A percentile compares a stretch with the other conserved stretches of the same genome.
Evolutionary conservation across 208 protist genomes (phyloP).

Genomic region (Acanthamoeba castellanii): DNA sequence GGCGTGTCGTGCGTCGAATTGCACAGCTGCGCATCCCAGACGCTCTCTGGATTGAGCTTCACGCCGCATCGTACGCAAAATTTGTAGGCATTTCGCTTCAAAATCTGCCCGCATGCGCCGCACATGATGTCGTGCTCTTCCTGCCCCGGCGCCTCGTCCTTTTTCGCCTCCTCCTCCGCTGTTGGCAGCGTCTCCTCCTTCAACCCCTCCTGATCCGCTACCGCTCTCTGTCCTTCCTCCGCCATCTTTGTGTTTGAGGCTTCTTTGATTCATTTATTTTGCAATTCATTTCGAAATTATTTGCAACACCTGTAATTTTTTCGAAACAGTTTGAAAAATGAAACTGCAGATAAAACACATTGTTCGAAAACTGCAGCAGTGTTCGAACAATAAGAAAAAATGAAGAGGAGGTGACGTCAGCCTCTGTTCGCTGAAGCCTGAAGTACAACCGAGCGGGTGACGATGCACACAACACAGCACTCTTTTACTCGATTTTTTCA

Average conservation of each 20-base stretch:
- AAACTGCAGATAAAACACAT: no score
- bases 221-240: not conserved
- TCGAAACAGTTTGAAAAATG: no score
- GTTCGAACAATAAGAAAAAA: no score
- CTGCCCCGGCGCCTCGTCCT: not conserved
- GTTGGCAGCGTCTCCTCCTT: not conserved
- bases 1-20: constrained; percentile 39
- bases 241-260: not conserved
- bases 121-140: constrained; percentile 28
- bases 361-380: no score
- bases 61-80: constrained; percentile 49
- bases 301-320: no score
- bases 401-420: no score
- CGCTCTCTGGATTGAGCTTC: constrained; percentile 26
- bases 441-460: no score
- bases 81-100: not conserved
- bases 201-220: not conserved
- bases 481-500: no score
- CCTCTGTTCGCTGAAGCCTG: no score
- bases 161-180: not conserved
- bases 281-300: no score
- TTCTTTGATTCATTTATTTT: no score
- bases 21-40: constrained; percentile 32
- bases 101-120: constrained; percentile 52
- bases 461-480: no score